Conservation (phyloP, 768 basidiomycete species). For the Lactarius akahatsu region DNA sequence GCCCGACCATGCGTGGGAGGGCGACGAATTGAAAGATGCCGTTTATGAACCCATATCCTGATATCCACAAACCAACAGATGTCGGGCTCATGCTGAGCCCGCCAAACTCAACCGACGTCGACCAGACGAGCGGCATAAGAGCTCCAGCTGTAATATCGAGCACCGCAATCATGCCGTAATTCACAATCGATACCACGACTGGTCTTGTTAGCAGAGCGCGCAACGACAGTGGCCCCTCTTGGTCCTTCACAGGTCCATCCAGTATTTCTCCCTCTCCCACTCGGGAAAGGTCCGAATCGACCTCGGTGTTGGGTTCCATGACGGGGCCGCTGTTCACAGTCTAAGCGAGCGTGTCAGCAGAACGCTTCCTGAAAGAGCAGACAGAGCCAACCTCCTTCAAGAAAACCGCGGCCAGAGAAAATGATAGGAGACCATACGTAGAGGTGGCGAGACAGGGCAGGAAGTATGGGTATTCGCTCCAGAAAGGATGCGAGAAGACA, state of each 20-base stretch:
- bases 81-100: conserved; percentile 41
- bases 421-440: too few species aligned
- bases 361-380: too few species aligned
- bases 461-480: conserved; percentile 32
- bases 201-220: conserved; percentile 35
- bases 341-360: background rate
- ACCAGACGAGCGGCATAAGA: conserved; percentile 48
- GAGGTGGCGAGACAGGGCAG: too few species aligned
- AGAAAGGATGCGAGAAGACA: conserved; percentile 29
- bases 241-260: background rate
- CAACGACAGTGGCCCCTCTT: conserved; percentile 39
- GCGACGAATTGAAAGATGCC: conserved; percentile 41
- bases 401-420: conserved; percentile 3
- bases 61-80: conserved; percentile 40
- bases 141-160: conserved; percentile 42
- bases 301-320: too few species aligned
- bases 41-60: conserved; percentile 38
- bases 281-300: too few species aligned
- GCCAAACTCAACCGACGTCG: conserved; percentile 43
- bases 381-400: conserved; percentile 14
- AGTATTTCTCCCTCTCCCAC: too few species aligned
- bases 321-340: background rate
- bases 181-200: conserved; percentile 44
- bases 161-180: conserved; percentile 46
- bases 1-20: conserved; percentile 39